Conservation (phyloP, 148 eudicot species). For the Pouteria glomerata region DNA sequence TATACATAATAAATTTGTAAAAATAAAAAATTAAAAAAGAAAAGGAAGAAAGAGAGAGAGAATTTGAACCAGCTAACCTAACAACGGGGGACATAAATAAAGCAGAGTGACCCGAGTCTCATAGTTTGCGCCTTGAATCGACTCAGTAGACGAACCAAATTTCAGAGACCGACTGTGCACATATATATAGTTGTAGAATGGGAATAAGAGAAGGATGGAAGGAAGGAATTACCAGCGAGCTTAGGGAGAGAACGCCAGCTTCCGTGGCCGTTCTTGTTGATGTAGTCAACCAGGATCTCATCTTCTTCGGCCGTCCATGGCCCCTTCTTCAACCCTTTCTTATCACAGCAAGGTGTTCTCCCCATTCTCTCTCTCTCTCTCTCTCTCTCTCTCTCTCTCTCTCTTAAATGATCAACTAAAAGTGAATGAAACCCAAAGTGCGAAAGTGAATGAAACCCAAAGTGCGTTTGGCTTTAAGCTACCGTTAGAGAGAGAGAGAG, state of each 20-base stretch:
- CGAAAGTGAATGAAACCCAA: too few species aligned
- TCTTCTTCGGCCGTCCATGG: conserved; percentile 63
- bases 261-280: conserved; percentile 45
- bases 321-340: conserved; percentile 52
- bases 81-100: neutral
- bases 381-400: conserved; percentile 10
- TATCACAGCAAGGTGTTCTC: conserved; percentile 49
- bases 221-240: conserved; percentile 36
- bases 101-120: too few species aligned
- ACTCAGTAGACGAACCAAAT: too few species aligned
- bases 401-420: neutral
- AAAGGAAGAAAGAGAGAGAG: too few species aligned
- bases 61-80: too few species aligned
- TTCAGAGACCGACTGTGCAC: too few species aligned
- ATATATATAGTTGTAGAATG: neutral
- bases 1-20: too few species aligned
- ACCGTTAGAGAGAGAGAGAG: neutral
- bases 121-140: too few species aligned
- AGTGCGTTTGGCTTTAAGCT: neutral
- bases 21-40: too few species aligned
- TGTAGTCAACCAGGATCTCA: conserved; percentile 36
- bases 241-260: conserved; percentile 63
- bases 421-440: neutral
- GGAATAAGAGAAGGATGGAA: conserved; percentile 9
- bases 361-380: conserved; percentile 32